Evolutionary conservation across 176 grass and related monocot species (phyloP).

Genomic region (Guadua angustifolia): DNA sequence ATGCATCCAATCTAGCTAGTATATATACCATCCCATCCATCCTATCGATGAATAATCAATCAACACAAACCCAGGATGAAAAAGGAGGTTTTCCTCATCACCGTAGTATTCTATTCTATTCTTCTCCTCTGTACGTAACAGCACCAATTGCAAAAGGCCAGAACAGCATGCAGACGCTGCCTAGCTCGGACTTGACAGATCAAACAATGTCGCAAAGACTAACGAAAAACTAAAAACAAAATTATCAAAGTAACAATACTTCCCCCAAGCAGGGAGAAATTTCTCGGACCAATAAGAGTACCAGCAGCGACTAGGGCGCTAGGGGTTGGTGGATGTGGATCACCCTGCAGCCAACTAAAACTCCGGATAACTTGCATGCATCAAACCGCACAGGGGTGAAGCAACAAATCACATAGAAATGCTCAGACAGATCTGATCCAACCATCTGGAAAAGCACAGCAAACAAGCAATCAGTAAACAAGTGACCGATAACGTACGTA

Average conservation of each 20-base stretch:
- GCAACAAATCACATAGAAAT: background rate
- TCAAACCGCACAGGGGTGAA: background rate
- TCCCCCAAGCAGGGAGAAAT: too few species aligned
- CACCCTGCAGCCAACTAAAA: background rate
- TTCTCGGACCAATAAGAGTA: too few species aligned
- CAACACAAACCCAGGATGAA: too few species aligned
- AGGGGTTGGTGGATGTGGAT: background rate
- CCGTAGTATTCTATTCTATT: background rate
- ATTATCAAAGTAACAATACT: background rate
- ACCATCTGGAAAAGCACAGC: conserved; percentile 34
- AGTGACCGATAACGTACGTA: background rate
- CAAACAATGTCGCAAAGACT: background rate
- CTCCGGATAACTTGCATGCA: background rate
- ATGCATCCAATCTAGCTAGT: too few species aligned
- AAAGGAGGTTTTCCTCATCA: too few species aligned
- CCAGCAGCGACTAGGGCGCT: too few species aligned
- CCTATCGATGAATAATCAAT: too few species aligned
- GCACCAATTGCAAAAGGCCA: background rate
- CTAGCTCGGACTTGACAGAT: too few species aligned
- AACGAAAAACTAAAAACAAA: too few species aligned
- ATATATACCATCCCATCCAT: too few species aligned
- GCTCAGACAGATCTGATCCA: background rate
- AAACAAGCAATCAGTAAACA: background rate
- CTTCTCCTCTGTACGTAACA: too few species aligned
- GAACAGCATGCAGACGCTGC: background rate